Percentiles rank a stretch among this genome's conserved stretches.
These are phyloP conservation scores for Calonectria montana DNA, from an alignment of 2,329 filamentous ascomycete species.

Conservation along the genomic window DNA sequence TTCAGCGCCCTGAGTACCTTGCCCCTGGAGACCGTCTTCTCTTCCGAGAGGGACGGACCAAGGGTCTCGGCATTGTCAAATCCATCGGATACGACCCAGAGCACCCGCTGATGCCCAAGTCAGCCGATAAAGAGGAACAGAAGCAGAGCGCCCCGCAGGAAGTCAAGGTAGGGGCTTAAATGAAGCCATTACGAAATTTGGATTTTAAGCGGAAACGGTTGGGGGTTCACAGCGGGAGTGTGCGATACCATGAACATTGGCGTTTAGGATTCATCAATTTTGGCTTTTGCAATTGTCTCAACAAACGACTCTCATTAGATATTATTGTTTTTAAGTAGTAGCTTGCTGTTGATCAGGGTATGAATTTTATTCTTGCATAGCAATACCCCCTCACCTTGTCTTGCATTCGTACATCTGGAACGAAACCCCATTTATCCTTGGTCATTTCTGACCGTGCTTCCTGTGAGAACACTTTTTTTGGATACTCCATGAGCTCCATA, in stretches of 20 bases:
- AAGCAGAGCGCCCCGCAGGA: constrained; percentile 33
- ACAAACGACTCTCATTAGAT: constrained; percentile 27
- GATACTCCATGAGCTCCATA: constrained; percentile 29
- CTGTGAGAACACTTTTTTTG: constrained; percentile 26
- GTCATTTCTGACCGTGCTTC: background rate
- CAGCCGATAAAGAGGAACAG: constrained; percentile 29
- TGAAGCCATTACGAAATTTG: background rate
- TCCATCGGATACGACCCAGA: constrained; percentile 84
- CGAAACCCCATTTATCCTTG: background rate
- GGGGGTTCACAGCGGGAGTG: constrained; percentile 6
- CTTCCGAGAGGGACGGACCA: constrained; percentile 94
- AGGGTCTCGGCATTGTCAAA: constrained; percentile 95
- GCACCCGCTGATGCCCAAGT: constrained; percentile 53
- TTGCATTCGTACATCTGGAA: background rate
- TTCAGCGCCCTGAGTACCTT: constrained; percentile 93
- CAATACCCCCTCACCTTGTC: background rate
- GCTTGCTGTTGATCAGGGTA: background rate
- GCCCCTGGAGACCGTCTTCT: constrained; percentile 88
- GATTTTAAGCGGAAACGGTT: background rate
- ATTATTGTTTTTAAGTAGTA: constrained; percentile 4
- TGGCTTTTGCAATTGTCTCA: background rate
- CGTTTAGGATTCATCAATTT: constrained; percentile 26
- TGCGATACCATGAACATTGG: constrained; percentile 31
- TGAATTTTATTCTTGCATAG: background rate
- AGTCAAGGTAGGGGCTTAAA: constrained; percentile 40